Base-by-base conservation (phyloP, 768 basidiomycete genomes). In the Mycena vitilis region DNA sequence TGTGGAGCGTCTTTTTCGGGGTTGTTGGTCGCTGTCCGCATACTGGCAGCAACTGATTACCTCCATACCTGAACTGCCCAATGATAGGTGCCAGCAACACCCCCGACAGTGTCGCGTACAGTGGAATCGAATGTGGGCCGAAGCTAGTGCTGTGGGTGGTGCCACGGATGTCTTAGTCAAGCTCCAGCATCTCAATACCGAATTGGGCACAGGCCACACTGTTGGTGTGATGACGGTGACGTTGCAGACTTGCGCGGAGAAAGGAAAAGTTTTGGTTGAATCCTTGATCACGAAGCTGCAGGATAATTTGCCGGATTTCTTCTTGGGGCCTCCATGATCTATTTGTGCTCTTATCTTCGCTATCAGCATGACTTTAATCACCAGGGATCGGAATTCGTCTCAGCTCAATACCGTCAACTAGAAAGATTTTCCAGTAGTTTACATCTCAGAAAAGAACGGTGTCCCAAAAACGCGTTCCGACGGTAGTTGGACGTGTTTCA, bases 1-100 rank as follows among this genome's bases (percentile, higher is more conserved):
- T 44, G 30, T 60, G 10, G 34, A 60, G 59, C 52, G 51, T 25
- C 5, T 66, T 55, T 20, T 60, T n/a, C 58, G 30, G 38, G 65
- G 65, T 25, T 60, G 34, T 4, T 60, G 58, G 52, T 23, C 42
- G 1, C 45, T 66, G 22, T 47, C 57, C 11, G 4, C 42, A 6
- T 37, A 45, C 23, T 66, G 58, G 65, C 58, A 47, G 44, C 49
- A 20, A 4, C 58, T 66, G 2, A 12, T 47, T 23, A 18, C 38
- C 4, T n/a, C 23, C 23, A 15, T 36, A 22, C 65, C 65, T 3
- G 37, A 30, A 37, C 48, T 66, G n/a, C 57, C 57, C 49, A 25
- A 2, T 5, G 42, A 22, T 16, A 20, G 15, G 18, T 66, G 65
- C 20, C 40, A 11, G 7, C n/a, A 34, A 0, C 58, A 53, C 8